Base-by-base conservation (phyloP, 768 basidiomycete species). In the Botryobasidium botryosum region DNA sequence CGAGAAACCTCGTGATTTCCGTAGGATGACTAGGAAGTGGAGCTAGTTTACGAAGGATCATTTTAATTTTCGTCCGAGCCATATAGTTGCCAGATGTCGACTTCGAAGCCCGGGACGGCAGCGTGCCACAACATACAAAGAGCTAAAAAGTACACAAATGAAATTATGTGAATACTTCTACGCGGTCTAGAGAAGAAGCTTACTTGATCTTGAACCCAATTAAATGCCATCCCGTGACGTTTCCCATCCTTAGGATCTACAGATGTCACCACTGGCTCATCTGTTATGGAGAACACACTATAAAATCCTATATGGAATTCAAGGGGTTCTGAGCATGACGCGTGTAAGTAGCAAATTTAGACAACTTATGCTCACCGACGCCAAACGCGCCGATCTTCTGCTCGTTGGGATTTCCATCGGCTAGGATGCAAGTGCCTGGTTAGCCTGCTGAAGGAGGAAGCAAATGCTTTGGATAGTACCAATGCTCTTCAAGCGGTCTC, bases 141-240 rank as follows among this genome's bases (percentile, higher is more conserved):
- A 96, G 69, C 79, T 87, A 41, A 18, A 20, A 24, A 10, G 15
- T 25, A 13, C 12, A 28, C 29, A 25, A 45, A 53, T n/a, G n/a
- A n/a, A n/a, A n/a, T n/a, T n/a, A n/a, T n/a, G n/a, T n/a, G n/a
- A n/a, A n/a, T n/a, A 38, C 27, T 17, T 17, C 17, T 38, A 15
- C 36, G 26, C 2, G 27, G 3, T 20, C 10, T n/a, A 1, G 18
- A 21, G 40, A 26, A n/a, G 10, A 25, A 33, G 8, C 4, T 40
- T n/a, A 55, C 54, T 45, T 90, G 86, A 55, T 90, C 86, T 54
- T 82, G 84, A 53, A 80, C 82, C 87, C 87, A 96, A 57, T 91
- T 84, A 58, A 94, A 96, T 0, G 77, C 81, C 88, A 92, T 92
- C 75, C 86, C 88, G 55, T 82, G 73, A n/a, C n/a, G n/a, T n/a